Percentiles rank a stretch among this genome's conserved stretches.
Conservation (phyloP, 768 basidiomycete genomes). For the Leccinum uliginosum region DNA sequence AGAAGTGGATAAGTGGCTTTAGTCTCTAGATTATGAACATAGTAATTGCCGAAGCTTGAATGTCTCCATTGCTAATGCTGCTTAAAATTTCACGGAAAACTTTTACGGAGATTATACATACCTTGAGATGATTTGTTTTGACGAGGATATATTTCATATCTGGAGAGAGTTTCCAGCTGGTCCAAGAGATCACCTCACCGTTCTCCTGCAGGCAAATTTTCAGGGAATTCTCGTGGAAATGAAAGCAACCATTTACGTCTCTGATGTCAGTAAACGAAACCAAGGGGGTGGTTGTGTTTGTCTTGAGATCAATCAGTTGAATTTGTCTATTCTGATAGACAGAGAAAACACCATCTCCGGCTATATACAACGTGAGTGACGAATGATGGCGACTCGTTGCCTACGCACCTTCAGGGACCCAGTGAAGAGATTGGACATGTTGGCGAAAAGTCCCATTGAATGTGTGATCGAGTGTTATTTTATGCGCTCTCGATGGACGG, state of each 20-base stretch:
- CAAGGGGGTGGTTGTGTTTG: conserved; percentile 60
- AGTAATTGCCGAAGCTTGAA: conserved; percentile 89
- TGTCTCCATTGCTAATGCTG: conserved; percentile 85
- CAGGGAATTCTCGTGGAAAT: neutral
- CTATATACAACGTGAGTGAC: conserved; percentile 38
- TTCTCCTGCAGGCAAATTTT: conserved; percentile 40
- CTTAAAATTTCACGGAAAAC: conserved; percentile 4
- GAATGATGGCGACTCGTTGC: neutral
- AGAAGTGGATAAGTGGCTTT: conserved; percentile 68
- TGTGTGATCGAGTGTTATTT: conserved; percentile 83
- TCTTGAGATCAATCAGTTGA: conserved; percentile 75
- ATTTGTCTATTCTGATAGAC: conserved; percentile 58
- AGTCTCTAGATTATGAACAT: conserved; percentile 75
- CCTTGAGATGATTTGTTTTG: conserved; percentile 72
- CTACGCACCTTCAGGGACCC: conserved; percentile 86
- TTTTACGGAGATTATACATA: conserved; percentile 21
- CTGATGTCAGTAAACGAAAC: conserved; percentile 55
- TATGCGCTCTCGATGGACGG: conserved; percentile 50
- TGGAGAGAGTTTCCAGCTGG: conserved; percentile 77
- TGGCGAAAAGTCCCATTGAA: conserved; percentile 86
- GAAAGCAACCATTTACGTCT: conserved; percentile 45
- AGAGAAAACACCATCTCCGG: conserved; percentile 92
- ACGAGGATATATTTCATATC: conserved; percentile 90
- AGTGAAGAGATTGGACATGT: conserved; percentile 50
- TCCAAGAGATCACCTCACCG: conserved; percentile 47